Conservation (phyloP, 192 early-diverging fungal genomes). For the Entomortierella chlamydospora region DNA sequence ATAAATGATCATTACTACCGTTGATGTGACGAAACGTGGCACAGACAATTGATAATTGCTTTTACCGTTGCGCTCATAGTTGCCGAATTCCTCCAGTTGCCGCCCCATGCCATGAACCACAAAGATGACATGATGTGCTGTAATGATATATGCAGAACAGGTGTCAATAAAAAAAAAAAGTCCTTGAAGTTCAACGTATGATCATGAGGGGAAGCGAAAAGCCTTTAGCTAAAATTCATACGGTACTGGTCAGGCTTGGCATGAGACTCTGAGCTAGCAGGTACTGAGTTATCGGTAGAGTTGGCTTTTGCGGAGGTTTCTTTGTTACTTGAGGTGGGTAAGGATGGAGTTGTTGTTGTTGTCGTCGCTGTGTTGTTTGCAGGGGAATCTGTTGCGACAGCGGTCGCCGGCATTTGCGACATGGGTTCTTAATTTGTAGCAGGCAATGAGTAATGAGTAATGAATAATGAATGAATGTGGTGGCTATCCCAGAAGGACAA, state of each 20-base stretch:
- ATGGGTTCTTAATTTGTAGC: background rate
- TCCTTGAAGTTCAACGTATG: no score
- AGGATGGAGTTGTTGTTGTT: background rate
- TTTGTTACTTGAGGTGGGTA: background rate
- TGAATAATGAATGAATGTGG: no score
- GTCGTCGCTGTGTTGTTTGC: no score
- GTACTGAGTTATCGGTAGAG: background rate
- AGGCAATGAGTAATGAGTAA: no score
- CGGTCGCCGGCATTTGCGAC: constrained; percentile 10
- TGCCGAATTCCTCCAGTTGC: constrained; percentile 59
- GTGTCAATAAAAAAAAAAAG: background rate
- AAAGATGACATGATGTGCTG: constrained; percentile 58
- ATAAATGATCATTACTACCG: no score
- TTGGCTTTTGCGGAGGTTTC: background rate
- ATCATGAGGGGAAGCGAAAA: background rate
- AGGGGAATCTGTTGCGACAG: background rate
- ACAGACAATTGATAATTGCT: background rate
- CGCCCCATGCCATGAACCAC: constrained; percentile 66
- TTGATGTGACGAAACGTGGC: background rate
- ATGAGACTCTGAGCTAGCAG: background rate
- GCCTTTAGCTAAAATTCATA: background rate
- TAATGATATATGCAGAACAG: background rate
- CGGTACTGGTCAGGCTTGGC: constrained; percentile 16
- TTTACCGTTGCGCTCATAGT: constrained; percentile 58
- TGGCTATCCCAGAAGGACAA: no score